Evolutionary conservation across 1,284 basidiomycete genomes (phyloP).

Genomic region (Irpex sp.): DNA sequence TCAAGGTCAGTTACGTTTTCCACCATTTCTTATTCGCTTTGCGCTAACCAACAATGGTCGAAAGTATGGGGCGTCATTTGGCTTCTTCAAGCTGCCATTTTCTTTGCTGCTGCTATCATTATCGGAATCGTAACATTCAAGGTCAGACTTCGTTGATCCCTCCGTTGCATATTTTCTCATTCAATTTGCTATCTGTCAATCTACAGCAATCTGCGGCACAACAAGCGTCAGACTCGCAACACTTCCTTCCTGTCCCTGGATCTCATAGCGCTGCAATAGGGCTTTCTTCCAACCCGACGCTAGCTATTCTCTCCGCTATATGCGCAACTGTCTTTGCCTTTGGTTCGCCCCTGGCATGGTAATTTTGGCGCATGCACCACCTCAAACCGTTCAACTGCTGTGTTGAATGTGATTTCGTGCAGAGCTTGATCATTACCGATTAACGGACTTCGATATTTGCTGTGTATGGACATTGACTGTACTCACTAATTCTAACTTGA

Average conservation of each 20-base stretch:
- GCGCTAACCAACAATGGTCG: neutral
- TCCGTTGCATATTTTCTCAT: neutral
- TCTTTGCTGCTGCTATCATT: constrained; percentile 81
- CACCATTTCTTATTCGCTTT: neutral
- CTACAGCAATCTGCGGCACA: constrained; percentile 50
- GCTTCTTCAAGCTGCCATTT: constrained; percentile 78
- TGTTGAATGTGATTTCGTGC: no score
- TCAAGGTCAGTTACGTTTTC: constrained; percentile 40
- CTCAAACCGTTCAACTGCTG: neutral
- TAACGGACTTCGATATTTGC: no score
- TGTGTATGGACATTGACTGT: no score
- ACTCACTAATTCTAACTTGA: no score
- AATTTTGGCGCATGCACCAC: neutral
- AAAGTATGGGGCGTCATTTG: constrained; percentile 88
- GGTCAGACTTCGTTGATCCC: constrained; percentile 33
- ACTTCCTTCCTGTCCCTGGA: constrained; percentile 67
- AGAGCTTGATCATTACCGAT: no score
- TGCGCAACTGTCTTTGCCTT: neutral
- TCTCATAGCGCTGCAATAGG: constrained; percentile 34
- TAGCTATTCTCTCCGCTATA: neutral
- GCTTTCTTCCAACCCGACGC: neutral
- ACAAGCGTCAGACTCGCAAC: constrained; percentile 45
- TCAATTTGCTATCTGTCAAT: neutral
- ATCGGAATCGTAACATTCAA: constrained; percentile 89
- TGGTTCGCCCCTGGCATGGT: neutral